A percentile compares a stretch with the other conserved stretches of the same genome.
phyloP scores from a whole-genome alignment of 2,329 filamentous ascomycete species.

The Pestalotiopsis sp. region DNA sequence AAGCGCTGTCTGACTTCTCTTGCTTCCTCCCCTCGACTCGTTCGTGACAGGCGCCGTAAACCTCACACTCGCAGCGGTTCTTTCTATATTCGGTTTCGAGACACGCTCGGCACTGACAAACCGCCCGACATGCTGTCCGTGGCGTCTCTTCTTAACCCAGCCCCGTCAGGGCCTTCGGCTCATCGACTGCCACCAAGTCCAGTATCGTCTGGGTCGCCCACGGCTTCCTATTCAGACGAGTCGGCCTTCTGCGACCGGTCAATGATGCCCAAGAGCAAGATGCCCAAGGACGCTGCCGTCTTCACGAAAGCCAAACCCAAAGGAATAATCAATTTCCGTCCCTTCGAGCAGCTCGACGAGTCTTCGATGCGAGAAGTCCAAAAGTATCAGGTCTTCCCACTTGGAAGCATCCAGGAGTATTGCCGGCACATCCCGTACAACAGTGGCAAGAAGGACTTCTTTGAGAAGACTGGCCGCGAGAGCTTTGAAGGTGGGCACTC shows the following conservation, averaged over 20 bases:
- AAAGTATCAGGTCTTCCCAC: constrained; percentile 67
- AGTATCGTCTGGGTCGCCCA: constrained; percentile 35
- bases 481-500: constrained; percentile 76
- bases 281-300: constrained; percentile 66
- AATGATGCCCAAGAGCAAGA: constrained; percentile 53
- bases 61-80: constrained; percentile 29
- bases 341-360: constrained; percentile 69
- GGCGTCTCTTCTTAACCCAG: constrained; percentile 68
- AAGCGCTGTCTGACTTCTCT: constrained; percentile 37
- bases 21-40: constrained; percentile 24
- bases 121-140: constrained; percentile 62
- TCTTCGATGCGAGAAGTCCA: constrained; percentile 59
- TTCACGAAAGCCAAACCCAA: constrained; percentile 64
- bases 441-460: constrained; percentile 89
- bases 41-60: constrained; percentile 22
- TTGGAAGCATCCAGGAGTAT: constrained; percentile 62
- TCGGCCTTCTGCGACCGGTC: constrained; percentile 29
- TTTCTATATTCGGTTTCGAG: constrained; percentile 38
- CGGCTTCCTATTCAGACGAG: constrained; percentile 36
- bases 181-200: constrained; percentile 46
- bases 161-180: constrained; percentile 45
- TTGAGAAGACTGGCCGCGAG: constrained; percentile 82
- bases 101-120: constrained; percentile 32
- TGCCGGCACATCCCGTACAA: constrained; percentile 88
- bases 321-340: constrained; percentile 72